Conservation (phyloP, 2,329 filamentous ascomycete species). For the Xylogone sp. region DNA sequence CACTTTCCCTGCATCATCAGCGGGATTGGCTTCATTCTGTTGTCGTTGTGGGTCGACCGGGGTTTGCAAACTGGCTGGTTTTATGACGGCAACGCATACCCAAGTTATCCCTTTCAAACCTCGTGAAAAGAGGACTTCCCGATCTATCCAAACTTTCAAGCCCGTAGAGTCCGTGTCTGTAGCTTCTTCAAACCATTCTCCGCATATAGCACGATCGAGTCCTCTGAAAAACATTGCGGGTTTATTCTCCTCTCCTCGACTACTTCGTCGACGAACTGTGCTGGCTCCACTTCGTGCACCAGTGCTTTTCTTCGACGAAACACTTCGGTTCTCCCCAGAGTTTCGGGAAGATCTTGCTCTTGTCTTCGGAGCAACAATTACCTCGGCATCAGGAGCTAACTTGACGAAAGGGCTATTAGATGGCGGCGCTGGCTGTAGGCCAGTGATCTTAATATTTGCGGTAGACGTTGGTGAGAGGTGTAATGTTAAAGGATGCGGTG, state of each 20-base stretch:
- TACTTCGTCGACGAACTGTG: conserved; percentile 57
- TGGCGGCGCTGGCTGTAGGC: conserved; percentile 70
- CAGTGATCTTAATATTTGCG: conserved; percentile 83
- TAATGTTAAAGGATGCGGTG: conserved; percentile 77
- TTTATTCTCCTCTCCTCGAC: conserved; percentile 60
- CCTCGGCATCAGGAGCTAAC: conserved; percentile 89
- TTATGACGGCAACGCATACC: conserved; percentile 81
- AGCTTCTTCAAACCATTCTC: conserved; percentile 70
- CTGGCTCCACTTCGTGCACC: conserved; percentile 69
- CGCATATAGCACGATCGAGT: conserved; percentile 65
- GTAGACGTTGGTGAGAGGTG: conserved; percentile 95
- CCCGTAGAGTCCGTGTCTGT: conserved; percentile 50
- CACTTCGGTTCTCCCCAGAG: conserved; percentile 71
- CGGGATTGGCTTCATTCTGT: conserved; percentile 62
- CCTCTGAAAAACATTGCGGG: conserved; percentile 75
- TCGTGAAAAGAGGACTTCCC: conserved; percentile 67
- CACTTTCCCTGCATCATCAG: conserved; percentile 50
- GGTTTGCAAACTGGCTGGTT: conserved; percentile 71
- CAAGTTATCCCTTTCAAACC: conserved; percentile 73
- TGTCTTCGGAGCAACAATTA: conserved; percentile 93
- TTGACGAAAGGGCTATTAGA: conserved; percentile 78
- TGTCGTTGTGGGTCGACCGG: conserved; percentile 66
- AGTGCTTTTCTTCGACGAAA: conserved; percentile 75
- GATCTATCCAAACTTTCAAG: conserved; percentile 80
- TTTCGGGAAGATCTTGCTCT: conserved; percentile 64